Evolutionary conservation across 2,329 filamentous ascomycete genomes (phyloP), one percentile per base, ranked within the genome.

Genomic region (Alternaria solani): DNA sequence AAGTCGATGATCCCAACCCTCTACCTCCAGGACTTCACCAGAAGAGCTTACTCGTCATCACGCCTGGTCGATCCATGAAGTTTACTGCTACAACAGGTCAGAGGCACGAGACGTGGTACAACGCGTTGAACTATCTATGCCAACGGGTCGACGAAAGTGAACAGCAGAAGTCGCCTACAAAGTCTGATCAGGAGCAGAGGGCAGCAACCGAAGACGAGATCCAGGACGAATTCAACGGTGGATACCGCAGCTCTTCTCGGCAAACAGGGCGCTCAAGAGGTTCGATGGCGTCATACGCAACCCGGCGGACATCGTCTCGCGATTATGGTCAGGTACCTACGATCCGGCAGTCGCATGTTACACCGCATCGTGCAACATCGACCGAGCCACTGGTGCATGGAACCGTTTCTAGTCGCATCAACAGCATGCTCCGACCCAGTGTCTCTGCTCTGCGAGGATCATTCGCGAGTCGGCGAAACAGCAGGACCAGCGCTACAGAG

Each of bases 71-170:
- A 66, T 89, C 89, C 16, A 88, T 99, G 80, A 94, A 97, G 79
- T 96, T 99, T 68, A 99, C 95, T 1, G 96, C 94, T 64, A 89
- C 92, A 2, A 99, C 95, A 3, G 91, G 93, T 38, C 93, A 97
- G 76, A 87, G 95, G 62, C 95, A 99, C 74, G 95, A 99, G 81
- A 98, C 94, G 1, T 99, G 95, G 95, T 97, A 95, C 85, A 98
- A 98, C 74, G 94, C 95, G 0, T 84, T 99, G 55, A 96, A 93
- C 1, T 99, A 99, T 76, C 86, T 99, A 14, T 85, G 98, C 36
- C 85, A 97, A 30, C 89, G 94, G 46, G 93, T 89, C 26, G 73
- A 69, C 1, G 69, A 85, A 16, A 82, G 83, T 48, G 72, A 77
- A 55, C 78, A 86, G 20, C 41, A 53, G 36, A 59, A 60, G 41